phyloP scores from a whole-genome alignment of 108 stramenopile genomes.

The Schizochytrium sp. region DNA sequence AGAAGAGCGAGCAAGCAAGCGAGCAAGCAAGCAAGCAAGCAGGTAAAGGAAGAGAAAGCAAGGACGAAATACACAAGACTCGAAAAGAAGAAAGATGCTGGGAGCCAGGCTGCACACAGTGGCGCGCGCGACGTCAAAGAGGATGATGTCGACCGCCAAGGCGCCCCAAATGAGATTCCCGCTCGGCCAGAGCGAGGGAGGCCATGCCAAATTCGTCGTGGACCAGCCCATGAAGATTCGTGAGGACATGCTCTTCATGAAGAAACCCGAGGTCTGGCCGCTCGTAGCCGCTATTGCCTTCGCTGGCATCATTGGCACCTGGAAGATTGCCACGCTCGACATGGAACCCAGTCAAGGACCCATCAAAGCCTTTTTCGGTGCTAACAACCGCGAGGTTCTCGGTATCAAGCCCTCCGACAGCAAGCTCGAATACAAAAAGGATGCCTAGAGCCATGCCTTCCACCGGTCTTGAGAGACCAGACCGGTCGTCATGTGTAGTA shows the following conservation, averaged over 20 bases:
- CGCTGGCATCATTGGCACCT: neutral
- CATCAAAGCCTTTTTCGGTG: neutral
- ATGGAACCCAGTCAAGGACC: neutral
- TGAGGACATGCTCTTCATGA: neutral
- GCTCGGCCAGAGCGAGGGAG: neutral
- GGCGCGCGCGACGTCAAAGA: too few relatives aligned
- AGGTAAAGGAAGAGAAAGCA: too few relatives aligned
- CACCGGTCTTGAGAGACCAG: neutral
- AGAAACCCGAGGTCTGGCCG: neutral
- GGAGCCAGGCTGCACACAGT: too few relatives aligned
- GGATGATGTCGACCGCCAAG: neutral
- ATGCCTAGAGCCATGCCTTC: neutral
- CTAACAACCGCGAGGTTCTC: slow-evolving; percentile 3
- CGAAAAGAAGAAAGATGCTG: too few relatives aligned
- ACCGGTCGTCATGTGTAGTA: too few relatives aligned
- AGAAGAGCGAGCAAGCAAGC: too few relatives aligned
- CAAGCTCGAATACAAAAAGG: slow-evolving; percentile 12
- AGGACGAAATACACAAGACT: too few relatives aligned
- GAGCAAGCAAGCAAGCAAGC: too few relatives aligned
- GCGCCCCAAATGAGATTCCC: neutral
- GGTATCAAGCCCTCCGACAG: slow-evolving; percentile 6
- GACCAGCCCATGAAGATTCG: neutral
- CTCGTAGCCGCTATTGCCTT: neutral
- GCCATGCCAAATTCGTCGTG: neutral
- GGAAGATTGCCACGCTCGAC: neutral